These are phyloP conservation scores for Penicillium verrucosum DNA, from an alignment of 2,329 filamentous ascomycete species.

Conservation along the genomic window DNA sequence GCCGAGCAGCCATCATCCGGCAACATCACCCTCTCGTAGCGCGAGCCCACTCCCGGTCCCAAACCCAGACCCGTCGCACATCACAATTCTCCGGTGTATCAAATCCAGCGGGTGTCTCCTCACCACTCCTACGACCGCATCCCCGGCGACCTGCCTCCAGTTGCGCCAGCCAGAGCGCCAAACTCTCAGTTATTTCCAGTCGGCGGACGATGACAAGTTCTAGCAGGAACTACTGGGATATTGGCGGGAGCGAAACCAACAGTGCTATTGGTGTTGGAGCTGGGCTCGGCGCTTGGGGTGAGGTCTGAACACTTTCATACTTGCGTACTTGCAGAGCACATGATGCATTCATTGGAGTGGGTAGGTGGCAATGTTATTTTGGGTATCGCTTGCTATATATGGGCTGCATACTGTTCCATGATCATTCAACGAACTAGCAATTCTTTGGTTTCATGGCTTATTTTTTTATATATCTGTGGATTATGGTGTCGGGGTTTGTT, in stretches of 20 bases:
- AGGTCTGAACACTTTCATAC: conserved; percentile 50
- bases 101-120: conserved; percentile 28
- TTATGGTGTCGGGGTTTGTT: not conserved
- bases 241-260: conserved; percentile 76
- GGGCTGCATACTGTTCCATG: not conserved
- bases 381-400: not conserved
- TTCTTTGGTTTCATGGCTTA: not conserved
- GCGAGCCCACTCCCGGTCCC: conserved; percentile 45
- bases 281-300: conserved; percentile 75
- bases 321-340: not conserved
- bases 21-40: conserved; percentile 85
- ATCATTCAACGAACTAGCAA: not conserved
- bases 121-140: conserved; percentile 43
- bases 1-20: conserved; percentile 77
- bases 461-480: not conserved
- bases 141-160: conserved; percentile 57
- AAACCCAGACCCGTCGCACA: conserved; percentile 54
- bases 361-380: not conserved
- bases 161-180: conserved; percentile 84
- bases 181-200: conserved; percentile 68
- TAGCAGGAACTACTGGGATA: conserved; percentile 87
- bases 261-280: conserved; percentile 67
- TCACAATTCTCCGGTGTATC: conserved; percentile 40
- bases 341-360: not conserved
- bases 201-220: conserved; percentile 58